phyloP scores from a whole-genome alignment of 2,329 filamentous ascomycete species.

The Microdochium bolleyi region DNA sequence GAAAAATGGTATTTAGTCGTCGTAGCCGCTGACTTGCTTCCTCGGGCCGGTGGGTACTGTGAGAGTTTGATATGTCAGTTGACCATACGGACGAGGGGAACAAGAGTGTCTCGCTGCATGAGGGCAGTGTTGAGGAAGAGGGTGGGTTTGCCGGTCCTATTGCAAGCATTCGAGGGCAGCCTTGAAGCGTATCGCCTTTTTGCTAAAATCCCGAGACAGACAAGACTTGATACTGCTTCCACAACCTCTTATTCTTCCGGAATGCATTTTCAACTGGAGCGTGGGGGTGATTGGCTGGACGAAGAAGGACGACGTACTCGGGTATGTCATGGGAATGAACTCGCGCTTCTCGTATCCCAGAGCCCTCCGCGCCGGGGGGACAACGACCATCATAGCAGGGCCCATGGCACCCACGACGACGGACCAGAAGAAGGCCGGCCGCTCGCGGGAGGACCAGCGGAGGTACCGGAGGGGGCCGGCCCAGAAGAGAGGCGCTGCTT shows the following conservation, averaged over 20 bases:
- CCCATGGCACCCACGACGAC: slow-evolving; percentile 65
- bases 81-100: slow-evolving; percentile 6
- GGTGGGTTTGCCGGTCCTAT: no score
- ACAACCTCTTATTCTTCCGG: no score
- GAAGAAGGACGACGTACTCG: slow-evolving; percentile 56
- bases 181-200: no score
- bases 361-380: slow-evolving; percentile 64
- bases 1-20: slow-evolving; percentile 32
- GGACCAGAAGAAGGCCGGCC: slow-evolving; percentile 88
- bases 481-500: slow-evolving; percentile 65
- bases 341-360: slow-evolving; percentile 68
- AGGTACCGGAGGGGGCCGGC: slow-evolving; percentile 74
- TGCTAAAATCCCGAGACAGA: no score
- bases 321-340: slow-evolving; percentile 82
- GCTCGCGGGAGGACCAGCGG: slow-evolving; percentile 80
- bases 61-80: slow-evolving; percentile 6
- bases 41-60: slow-evolving; percentile 50
- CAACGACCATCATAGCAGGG: slow-evolving; percentile 60
- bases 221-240: no score
- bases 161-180: no score
- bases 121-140: background rate
- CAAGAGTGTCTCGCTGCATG: no score
- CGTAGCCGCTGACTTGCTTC: slow-evolving; percentile 53
- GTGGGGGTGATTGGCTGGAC: no score
- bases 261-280: no score